Percentiles rank a stretch among this genome's conserved stretches.
phyloP scores from a whole-genome alignment of 2,329 filamentous ascomycete species.

The Paraphaeosphaeria minitans region DNA sequence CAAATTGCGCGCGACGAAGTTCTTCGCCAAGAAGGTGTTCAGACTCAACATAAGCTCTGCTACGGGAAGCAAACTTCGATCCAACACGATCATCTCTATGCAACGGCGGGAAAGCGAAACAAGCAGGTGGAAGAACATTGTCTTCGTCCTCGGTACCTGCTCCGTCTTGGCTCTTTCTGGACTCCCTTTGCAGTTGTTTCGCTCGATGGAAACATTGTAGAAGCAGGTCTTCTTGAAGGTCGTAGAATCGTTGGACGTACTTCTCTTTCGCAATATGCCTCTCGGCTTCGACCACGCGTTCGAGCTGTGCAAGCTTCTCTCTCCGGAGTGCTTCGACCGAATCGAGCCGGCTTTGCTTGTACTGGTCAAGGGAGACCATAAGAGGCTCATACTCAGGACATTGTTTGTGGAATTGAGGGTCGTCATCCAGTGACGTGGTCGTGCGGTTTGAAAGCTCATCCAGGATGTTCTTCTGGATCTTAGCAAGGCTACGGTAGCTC shows the following conservation, averaged over 20 bases:
- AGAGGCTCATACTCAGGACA: constrained; percentile 60
- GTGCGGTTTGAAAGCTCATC: constrained; percentile 68
- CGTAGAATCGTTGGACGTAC: constrained; percentile 40
- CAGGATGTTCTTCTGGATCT: constrained; percentile 66
- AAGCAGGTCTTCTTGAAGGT: constrained; percentile 41
- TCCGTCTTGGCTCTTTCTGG: constrained; percentile 38
- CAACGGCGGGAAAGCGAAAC: constrained; percentile 32
- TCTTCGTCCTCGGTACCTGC: constrained; percentile 51
- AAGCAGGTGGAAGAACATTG: constrained; percentile 41
- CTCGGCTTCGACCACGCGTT: constrained; percentile 42
- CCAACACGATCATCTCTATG: constrained; percentile 33
- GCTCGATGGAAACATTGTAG: constrained; percentile 46
- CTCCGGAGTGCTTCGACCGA: constrained; percentile 46
- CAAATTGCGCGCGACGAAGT: constrained; percentile 30
- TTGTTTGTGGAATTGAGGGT: constrained; percentile 59
- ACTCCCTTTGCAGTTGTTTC: constrained; percentile 45
- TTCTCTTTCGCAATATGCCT: constrained; percentile 43
- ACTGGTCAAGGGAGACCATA: constrained; percentile 57
- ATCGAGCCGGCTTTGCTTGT: constrained; percentile 49
- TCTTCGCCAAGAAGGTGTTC: constrained; percentile 44
- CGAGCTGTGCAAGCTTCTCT: constrained; percentile 45
- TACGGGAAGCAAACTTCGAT: constrained; percentile 48
- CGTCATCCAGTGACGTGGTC: constrained; percentile 62
- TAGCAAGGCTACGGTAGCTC: constrained; percentile 66
- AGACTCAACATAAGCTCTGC: constrained; percentile 48